These are phyloP conservation scores for Citrus australasica DNA, from an alignment of 345 rosid species.

Conservation along the genomic window DNA sequence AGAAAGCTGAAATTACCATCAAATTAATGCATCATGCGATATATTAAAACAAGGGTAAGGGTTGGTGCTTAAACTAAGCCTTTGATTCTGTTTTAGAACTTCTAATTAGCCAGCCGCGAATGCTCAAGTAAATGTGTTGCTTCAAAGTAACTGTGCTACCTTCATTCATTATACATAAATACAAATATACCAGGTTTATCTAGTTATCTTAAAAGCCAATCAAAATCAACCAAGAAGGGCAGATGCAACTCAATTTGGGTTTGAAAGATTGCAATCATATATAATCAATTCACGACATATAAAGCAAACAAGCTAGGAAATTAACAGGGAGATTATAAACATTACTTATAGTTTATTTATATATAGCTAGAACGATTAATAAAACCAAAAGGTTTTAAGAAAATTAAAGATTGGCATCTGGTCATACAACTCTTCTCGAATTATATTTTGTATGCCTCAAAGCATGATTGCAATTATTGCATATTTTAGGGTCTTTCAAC, in stretches of 20 bases:
- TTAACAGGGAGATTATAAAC: background rate
- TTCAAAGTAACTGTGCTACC: background rate
- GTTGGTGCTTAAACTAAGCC: background rate
- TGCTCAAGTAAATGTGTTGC: background rate
- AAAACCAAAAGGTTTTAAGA: background rate
- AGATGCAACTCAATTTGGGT: background rate
- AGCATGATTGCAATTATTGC: background rate
- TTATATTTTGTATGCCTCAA: background rate
- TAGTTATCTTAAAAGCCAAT: background rate
- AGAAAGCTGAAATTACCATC: background rate
- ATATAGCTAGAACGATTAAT: background rate
- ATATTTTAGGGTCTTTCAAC: background rate
- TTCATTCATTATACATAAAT: background rate
- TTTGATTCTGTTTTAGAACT: background rate
- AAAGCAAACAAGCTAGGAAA: background rate
- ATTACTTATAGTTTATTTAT: background rate
- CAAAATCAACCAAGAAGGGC: background rate
- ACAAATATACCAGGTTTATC: background rate
- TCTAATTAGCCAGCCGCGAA: background rate
- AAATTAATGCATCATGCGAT: background rate
- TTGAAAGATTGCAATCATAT: no score
- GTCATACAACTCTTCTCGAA: background rate
- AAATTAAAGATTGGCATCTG: background rate
- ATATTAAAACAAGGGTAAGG: background rate
- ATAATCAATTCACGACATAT: background rate